Percentiles rank a stretch among this genome's conserved stretches.
Evolutionary conservation across 164 flowering plant species (phyloP).

Genomic region (Macadamia tetraphylla): DNA sequence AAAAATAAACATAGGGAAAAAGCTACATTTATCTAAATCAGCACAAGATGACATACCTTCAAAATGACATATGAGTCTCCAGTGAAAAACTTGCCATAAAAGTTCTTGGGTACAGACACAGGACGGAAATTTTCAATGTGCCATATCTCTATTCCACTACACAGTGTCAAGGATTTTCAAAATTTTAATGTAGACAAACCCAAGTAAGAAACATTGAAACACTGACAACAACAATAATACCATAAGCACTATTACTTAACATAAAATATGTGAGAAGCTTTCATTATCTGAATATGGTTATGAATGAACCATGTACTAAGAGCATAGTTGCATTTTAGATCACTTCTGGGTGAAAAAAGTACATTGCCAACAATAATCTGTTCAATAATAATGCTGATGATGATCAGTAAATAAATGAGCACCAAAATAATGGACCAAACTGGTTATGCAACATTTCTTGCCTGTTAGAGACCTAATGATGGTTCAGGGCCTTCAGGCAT

Average conservation of each 20-base stretch:
- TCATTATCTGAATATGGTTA: too few species aligned
- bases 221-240: neutral
- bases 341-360: too few species aligned
- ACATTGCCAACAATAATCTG: neutral
- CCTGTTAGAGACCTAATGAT: too few species aligned
- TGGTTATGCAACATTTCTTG: too few species aligned
- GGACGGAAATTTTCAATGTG: slow-evolving; percentile 87
- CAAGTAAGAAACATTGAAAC: neutral
- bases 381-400: too few species aligned
- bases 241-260: neutral
- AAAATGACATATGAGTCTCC: slow-evolving; percentile 93
- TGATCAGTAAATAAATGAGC: too few species aligned
- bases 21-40: neutral
- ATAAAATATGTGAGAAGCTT: neutral
- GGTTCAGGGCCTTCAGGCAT: too few species aligned
- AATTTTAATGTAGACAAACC: neutral
- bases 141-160: slow-evolving; percentile 96
- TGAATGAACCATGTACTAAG: too few species aligned
- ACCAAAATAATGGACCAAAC: too few species aligned
- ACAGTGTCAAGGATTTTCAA: slow-evolving; percentile 53
- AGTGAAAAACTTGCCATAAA: slow-evolving; percentile 83
- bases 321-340: too few species aligned
- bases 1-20: too few species aligned
- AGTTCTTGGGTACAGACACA: slow-evolving; percentile 58
- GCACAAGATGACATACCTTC: slow-evolving; percentile 43